Base-by-base conservation (phyloP, 257 asterid genomes). In the Solanum appendiculatum region DNA sequence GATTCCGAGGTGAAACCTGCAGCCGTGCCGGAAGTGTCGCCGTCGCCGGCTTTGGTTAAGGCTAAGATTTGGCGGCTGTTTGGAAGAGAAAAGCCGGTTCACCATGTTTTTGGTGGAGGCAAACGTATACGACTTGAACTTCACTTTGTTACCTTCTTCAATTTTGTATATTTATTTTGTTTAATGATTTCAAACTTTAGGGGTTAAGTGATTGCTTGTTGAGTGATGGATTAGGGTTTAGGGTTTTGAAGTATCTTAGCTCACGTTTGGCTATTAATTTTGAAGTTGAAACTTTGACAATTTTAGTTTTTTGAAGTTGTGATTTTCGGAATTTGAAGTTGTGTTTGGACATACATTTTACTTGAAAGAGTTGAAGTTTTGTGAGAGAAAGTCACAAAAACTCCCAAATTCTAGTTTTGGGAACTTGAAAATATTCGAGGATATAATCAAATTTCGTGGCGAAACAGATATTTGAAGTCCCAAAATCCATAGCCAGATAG, bases 91-190 rank as follows among this genome's bases (percentile, higher is more conserved):
- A 95, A 90, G 86, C 95, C 98, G 15, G 94, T 94, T 86, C 98
- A 95, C 92, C 88, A 91, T 90, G 96, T 91, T 80, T 91, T 95
- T 36, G 98, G 95, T 44, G 99, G 98, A 56, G 98, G 98, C 87
- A 94, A 93, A 89, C 95, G 98, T 96, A 91, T 75, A 39, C 10
- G n/a, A 66, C 82, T 36, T 73, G 8, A 37, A 37, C 82, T 73
- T 10, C 37, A 73, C 60, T 88, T 56, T 58, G 75, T 48, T 58
- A n/a, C 78, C 33, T 51, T 31, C 29, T n/a, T 74, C n/a, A 34
- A 81, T 69, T 44, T 73, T 46, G 10, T 34, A 13, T 75, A 82
- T 63, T 69, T 31, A 39, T n/a, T n/a, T 29, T 44, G 7, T 74
- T 37, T 23, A 9, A 29, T 25, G 60, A 51, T 18, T 51, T 51